Conservation (phyloP, 2,329 filamentous ascomycete species). For the Paracorniculantispora psalliotae region DNA sequence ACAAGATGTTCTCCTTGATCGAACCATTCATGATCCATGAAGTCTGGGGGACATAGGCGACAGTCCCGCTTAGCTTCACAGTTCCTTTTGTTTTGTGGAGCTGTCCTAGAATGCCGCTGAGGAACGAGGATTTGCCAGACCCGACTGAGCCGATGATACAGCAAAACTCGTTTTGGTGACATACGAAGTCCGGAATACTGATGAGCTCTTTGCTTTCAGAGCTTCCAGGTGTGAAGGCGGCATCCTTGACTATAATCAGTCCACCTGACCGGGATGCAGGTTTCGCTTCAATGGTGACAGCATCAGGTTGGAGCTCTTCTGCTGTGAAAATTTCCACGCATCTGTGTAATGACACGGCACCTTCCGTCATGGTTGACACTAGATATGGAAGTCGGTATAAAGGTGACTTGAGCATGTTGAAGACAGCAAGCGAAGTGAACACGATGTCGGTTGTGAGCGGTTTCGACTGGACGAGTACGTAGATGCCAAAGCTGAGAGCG, state of each 20-base stretch:
- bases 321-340: conserved; percentile 73
- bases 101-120: conserved; percentile 77
- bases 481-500: conserved; percentile 84
- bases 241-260: conserved; percentile 72
- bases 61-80: conserved; percentile 68
- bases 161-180: conserved; percentile 78
- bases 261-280: conserved; percentile 71
- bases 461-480: conserved; percentile 68
- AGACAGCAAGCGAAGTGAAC: conserved; percentile 78
- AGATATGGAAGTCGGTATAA: conserved; percentile 87
- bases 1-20: conserved; percentile 86
- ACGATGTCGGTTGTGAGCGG: conserved; percentile 84
- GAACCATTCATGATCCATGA: conserved; percentile 93
- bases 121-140: conserved; percentile 81
- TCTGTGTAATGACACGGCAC: conserved; percentile 74
- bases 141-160: conserved; percentile 85
- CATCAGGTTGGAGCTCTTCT: conserved; percentile 78
- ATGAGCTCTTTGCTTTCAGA: conserved; percentile 62
- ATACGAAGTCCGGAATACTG: conserved; percentile 74
- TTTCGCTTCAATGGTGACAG: conserved; percentile 60
- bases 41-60: conserved; percentile 84
- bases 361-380: conserved; percentile 85
- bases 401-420: conserved; percentile 87
- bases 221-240: conserved; percentile 83
- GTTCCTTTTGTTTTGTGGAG: conserved; percentile 78